These are phyloP conservation scores for Lophium mytilinum DNA, from an alignment of 495 filamentous ascomycete species.

Conservation along the genomic window DNA sequence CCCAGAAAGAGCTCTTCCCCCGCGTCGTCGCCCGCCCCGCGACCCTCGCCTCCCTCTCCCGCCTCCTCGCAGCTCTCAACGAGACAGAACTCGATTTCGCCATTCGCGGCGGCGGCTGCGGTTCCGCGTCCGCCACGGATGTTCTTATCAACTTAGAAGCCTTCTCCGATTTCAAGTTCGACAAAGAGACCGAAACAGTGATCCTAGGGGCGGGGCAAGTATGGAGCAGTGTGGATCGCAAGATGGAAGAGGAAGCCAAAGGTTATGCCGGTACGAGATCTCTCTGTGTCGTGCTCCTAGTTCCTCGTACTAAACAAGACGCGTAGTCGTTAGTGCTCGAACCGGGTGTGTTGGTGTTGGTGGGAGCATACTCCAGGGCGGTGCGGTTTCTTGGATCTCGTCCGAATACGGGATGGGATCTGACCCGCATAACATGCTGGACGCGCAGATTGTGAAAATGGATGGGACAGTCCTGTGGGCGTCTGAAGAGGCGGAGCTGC, in stretches of 20 bases:
- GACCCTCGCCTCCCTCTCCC: slow-evolving; percentile 18
- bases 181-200: slow-evolving; percentile 17
- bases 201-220: slow-evolving; percentile 25
- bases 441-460: slow-evolving; percentile 27
- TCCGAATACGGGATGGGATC: slow-evolving; percentile 27
- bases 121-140: slow-evolving; percentile 23
- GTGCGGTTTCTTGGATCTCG: slow-evolving; percentile 27
- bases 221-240: slow-evolving; percentile 23
- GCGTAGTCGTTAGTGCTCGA: slow-evolving; percentile 25
- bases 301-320: neutral
- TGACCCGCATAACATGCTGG: slow-evolving; percentile 32
- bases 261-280: slow-evolving; percentile 20
- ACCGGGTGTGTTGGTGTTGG: slow-evolving; percentile 28
- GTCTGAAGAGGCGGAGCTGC: slow-evolving; percentile 26
- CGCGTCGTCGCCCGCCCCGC: slow-evolving; percentile 24
- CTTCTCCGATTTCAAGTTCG: slow-evolving; percentile 27
- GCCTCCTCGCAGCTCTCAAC: slow-evolving; percentile 22
- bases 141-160: slow-evolving; percentile 28
- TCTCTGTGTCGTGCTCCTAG: neutral
- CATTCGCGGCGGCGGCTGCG: slow-evolving; percentile 27
- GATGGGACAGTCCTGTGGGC: slow-evolving; percentile 29
- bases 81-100: slow-evolving; percentile 28
- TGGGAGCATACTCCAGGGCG: slow-evolving; percentile 25
- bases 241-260: slow-evolving; percentile 23
- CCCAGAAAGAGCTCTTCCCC: slow-evolving; percentile 19